A percentile compares a stretch with the other conserved stretches of the same genome.
phyloP scores from a whole-genome alignment of 2,329 filamentous ascomycete species.

The Penicillium sp. region DNA sequence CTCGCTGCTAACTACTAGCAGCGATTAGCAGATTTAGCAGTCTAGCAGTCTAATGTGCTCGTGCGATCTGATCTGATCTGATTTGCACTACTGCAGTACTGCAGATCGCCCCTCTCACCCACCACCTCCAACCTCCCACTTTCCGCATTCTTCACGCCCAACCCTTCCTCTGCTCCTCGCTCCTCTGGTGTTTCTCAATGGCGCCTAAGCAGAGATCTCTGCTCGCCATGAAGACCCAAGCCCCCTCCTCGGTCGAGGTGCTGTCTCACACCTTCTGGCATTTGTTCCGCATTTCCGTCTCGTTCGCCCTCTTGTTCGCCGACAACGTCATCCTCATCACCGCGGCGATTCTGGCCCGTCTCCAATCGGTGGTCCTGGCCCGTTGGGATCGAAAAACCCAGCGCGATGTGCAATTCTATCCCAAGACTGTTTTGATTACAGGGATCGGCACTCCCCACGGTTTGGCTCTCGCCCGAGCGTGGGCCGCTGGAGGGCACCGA shows the following conservation, averaged over 20 bases:
- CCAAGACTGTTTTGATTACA: conserved; percentile 69
- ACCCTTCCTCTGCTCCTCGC: neutral
- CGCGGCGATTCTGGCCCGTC: conserved; percentile 32
- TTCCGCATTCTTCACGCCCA: conserved; percentile 5
- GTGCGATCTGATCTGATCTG: too few relatives aligned
- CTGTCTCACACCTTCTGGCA: conserved; percentile 25
- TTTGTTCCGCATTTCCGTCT: conserved; percentile 31
- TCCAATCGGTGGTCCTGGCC: conserved; percentile 21
- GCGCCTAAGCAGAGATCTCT: conserved; percentile 20
- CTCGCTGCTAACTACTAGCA: too few relatives aligned
- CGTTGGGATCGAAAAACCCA: conserved; percentile 30
- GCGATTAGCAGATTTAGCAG: too few relatives aligned
- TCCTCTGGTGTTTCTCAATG: conserved; percentile 18
- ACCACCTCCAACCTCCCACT: neutral
- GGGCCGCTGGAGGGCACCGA: conserved; percentile 67
- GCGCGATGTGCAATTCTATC: conserved; percentile 42
- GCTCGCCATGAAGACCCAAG: conserved; percentile 16
- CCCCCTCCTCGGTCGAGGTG: conserved; percentile 9
- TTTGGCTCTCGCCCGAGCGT: conserved; percentile 66
- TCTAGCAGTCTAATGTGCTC: too few relatives aligned
- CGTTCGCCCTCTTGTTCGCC: conserved; percentile 52
- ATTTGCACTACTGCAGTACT: too few relatives aligned
- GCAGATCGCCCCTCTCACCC: neutral
- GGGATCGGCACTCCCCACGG: conserved; percentile 76
- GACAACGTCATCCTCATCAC: conserved; percentile 48